phyloP scores from a whole-genome alignment of 2,329 filamentous ascomycete genomes.

The Colletotrichum spinosum region DNA sequence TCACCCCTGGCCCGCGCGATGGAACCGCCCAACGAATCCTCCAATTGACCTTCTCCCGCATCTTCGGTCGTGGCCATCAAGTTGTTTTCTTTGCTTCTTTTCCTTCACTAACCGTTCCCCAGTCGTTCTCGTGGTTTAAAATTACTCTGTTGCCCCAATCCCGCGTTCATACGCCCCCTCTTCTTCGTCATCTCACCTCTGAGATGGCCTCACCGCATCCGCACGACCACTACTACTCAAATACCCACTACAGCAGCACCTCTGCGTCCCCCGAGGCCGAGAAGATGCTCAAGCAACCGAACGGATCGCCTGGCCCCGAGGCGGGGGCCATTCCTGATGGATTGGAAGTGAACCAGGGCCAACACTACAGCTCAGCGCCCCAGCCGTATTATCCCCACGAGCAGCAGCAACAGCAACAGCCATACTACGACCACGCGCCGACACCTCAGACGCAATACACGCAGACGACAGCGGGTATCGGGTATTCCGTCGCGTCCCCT shows the following conservation, averaged over 20 bases:
- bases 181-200: not conserved
- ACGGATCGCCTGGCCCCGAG: slow-evolving; percentile 19
- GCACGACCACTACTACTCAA: slow-evolving; percentile 20
- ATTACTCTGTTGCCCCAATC: not conserved
- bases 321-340: slow-evolving; percentile 29
- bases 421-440: slow-evolving; percentile 18
- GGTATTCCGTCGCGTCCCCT: not conserved
- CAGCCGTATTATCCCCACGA: slow-evolving; percentile 18
- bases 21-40: too few relatives aligned
- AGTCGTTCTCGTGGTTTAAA: not conserved
- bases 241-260: slow-evolving; percentile 7
- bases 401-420: slow-evolving; percentile 2
- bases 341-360: slow-evolving; percentile 21
- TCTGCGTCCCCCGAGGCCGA: slow-evolving; percentile 29
- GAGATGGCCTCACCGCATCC: slow-evolving; percentile 26
- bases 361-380: slow-evolving; percentile 21
- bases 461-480: slow-evolving; percentile 7
- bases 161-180: not conserved
- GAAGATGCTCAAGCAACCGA: slow-evolving; percentile 31
- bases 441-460: slow-evolving; percentile 17
- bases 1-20: not conserved
- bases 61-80: too few relatives aligned
- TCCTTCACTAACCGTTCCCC: too few relatives aligned
- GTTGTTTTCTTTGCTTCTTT: too few relatives aligned
- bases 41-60: too few relatives aligned